Evolutionary conservation across 306 rosid species (phyloP).

Genomic region (Dryas octopetala): DNA sequence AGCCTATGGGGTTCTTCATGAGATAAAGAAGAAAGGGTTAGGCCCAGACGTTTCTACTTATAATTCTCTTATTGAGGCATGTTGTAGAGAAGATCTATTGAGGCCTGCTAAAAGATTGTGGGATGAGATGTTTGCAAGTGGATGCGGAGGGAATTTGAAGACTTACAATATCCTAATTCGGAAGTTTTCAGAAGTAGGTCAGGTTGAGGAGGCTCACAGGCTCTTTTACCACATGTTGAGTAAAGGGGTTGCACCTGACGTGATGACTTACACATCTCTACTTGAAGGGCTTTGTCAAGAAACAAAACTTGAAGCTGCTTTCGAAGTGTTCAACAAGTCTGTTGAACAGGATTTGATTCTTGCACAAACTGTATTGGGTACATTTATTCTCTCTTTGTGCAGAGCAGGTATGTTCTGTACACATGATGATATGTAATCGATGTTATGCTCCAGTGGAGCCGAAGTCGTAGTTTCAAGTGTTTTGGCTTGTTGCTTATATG

Average conservation of each 20-base stretch:
- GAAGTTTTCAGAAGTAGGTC: slow-evolving; percentile 69
- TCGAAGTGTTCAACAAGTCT: slow-evolving; percentile 56
- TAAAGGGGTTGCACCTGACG: slow-evolving; percentile 60
- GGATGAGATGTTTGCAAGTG: slow-evolving; percentile 94
- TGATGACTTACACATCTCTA: slow-evolving; percentile 55
- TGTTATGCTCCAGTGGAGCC: background rate
- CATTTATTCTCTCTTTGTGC: slow-evolving; percentile 55
- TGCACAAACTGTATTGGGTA: slow-evolving; percentile 49
- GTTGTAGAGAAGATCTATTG: slow-evolving; percentile 76
- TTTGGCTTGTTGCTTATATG: slow-evolving; percentile 13
- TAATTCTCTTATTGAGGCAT: slow-evolving; percentile 79
- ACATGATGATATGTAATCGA: slow-evolving; percentile 3
- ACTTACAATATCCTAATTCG: slow-evolving; percentile 71
- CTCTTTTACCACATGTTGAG: slow-evolving; percentile 68
- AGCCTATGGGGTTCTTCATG: slow-evolving; percentile 71
- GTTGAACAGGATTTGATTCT: slow-evolving; percentile 54
- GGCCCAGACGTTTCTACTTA: slow-evolving; percentile 55
- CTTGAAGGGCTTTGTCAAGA: slow-evolving; percentile 76
- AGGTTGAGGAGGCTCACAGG: slow-evolving; percentile 69
- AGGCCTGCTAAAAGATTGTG: slow-evolving; percentile 86
- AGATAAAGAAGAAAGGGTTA: slow-evolving; percentile 79
- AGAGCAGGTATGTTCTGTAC: slow-evolving; percentile 51
- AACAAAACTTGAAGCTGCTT: slow-evolving; percentile 59
- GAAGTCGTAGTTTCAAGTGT: background rate
- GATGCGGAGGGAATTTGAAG: slow-evolving; percentile 67